phyloP scores from a whole-genome alignment of 2,329 filamentous ascomycete species.

The Phialophora tarda region DNA sequence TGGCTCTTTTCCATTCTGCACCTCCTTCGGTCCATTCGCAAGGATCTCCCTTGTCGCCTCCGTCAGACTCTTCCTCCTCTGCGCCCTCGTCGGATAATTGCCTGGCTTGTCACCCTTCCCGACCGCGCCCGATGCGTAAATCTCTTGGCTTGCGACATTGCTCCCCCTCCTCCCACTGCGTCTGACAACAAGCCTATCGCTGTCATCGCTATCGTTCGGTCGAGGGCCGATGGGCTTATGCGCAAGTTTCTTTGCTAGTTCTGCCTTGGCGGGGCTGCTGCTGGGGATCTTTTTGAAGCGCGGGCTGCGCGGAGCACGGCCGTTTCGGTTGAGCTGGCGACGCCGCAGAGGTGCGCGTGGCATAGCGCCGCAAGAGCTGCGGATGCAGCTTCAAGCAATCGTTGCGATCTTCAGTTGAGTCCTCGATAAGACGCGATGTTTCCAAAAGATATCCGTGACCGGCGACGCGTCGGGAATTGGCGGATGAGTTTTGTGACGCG shows the following conservation, averaged over 20 bases:
- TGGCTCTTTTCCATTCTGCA: slow-evolving; percentile 11
- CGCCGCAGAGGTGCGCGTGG: slow-evolving; percentile 36
- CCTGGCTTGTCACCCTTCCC: slow-evolving; percentile 36
- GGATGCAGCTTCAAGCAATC: neutral
- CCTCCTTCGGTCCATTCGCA: slow-evolving; percentile 20
- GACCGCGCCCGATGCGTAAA: slow-evolving; percentile 39
- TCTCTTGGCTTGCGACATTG: slow-evolving; percentile 32
- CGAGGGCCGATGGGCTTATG: slow-evolving; percentile 34
- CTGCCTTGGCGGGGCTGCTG: slow-evolving; percentile 29
- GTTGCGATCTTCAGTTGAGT: neutral
- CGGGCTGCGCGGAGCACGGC: slow-evolving; percentile 16
- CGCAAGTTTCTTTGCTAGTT: slow-evolving; percentile 35
- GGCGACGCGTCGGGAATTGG: slow-evolving; percentile 1
- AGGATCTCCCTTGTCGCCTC: slow-evolving; percentile 32
- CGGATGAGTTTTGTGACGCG: slow-evolving; percentile 4
- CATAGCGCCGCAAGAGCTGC: slow-evolving; percentile 26
- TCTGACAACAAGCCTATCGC: slow-evolving; percentile 39
- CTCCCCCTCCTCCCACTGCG: slow-evolving; percentile 32
- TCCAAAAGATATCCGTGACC: neutral
- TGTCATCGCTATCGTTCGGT: slow-evolving; percentile 39
- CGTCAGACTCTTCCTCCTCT: slow-evolving; percentile 35
- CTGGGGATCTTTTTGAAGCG: slow-evolving; percentile 21
- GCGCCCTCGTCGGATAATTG: slow-evolving; percentile 34
- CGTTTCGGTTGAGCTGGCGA: slow-evolving; percentile 30
- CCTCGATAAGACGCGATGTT: neutral